Percentiles rank a stretch among this genome's conserved stretches.
phyloP scores from a whole-genome alignment of 1,284 basidiomycete species.

The Ganoderma sinense region DNA sequence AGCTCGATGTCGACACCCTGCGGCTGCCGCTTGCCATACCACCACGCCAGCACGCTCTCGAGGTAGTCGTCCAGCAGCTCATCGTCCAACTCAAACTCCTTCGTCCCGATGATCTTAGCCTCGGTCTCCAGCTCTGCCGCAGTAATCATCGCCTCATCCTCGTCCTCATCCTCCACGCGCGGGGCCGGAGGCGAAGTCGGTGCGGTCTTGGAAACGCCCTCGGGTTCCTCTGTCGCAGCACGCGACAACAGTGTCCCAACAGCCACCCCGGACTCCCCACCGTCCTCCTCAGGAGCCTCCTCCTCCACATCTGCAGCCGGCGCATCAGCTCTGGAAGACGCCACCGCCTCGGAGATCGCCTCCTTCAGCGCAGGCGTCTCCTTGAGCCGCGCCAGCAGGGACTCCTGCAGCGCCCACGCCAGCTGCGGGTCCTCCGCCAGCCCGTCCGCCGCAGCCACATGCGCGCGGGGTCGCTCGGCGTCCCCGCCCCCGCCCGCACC shows the following conservation, averaged over 20 bases:
- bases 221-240: background rate
- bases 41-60: slow-evolving; percentile 69
- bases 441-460: slow-evolving; percentile 9
- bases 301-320: background rate
- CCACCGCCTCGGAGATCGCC: background rate
- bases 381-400: slow-evolving; percentile 27
- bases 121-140: slow-evolving; percentile 28
- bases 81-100: slow-evolving; percentile 66
- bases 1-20: slow-evolving; percentile 72
- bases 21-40: slow-evolving; percentile 74
- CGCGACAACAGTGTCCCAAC: background rate
- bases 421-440: slow-evolving; percentile 44
- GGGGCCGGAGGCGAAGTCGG: slow-evolving; percentile 16
- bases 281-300: background rate
- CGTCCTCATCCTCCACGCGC: slow-evolving; percentile 18
- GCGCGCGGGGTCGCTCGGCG: background rate
- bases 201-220: slow-evolving; percentile 14
- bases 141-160: slow-evolving; percentile 25
- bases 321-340: background rate
- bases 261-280: background rate
- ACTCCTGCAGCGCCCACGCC: slow-evolving; percentile 49
- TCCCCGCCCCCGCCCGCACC: background rate
- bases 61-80: slow-evolving; percentile 65
- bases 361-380: slow-evolving; percentile 16
- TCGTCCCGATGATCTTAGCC: slow-evolving; percentile 69